phyloP scores from a whole-genome alignment of 345 rosid species.

The Citrus trifoliata region DNA sequence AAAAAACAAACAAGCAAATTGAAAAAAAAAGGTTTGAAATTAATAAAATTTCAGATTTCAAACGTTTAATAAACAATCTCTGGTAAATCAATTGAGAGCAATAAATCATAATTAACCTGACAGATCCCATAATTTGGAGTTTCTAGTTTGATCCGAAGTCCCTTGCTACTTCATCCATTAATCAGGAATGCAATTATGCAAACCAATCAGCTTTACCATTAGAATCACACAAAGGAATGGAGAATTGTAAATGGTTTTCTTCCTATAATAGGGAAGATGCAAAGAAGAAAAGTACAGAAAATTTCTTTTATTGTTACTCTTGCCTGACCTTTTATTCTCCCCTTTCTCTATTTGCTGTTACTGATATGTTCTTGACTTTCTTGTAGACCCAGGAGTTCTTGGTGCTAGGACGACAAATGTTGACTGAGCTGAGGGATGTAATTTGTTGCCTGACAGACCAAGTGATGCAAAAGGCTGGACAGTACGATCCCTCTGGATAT shows the following conservation, averaged over 20 bases:
- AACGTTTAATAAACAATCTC: too few species aligned
- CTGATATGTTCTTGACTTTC: constrained; percentile 7
- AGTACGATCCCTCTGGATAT: constrained; percentile 79
- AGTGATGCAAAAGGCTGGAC: constrained; percentile 68
- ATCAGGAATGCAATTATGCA: neutral
- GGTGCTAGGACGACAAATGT: constrained; percentile 66
- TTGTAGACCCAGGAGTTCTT: constrained; percentile 78
- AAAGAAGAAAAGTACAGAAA: neutral
- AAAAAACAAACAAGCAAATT: too few species aligned
- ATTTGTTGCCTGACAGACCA: constrained; percentile 75
- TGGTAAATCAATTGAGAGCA: neutral
- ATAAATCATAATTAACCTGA: neutral
- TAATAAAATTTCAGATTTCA: too few species aligned
- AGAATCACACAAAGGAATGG: neutral
- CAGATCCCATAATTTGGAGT: neutral
- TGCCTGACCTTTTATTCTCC: neutral
- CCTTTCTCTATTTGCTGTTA: neutral
- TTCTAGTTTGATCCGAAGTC: neutral
- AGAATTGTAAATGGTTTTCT: neutral
- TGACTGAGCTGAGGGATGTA: constrained; percentile 75
- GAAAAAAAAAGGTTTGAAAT: too few species aligned
- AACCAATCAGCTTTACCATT: neutral
- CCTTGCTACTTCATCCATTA: neutral
- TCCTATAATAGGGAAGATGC: neutral
- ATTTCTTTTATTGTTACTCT: neutral